Evolutionary conservation across 257 asterid genomes (phyloP).

Genomic region (Salvia rosmarinus): DNA sequence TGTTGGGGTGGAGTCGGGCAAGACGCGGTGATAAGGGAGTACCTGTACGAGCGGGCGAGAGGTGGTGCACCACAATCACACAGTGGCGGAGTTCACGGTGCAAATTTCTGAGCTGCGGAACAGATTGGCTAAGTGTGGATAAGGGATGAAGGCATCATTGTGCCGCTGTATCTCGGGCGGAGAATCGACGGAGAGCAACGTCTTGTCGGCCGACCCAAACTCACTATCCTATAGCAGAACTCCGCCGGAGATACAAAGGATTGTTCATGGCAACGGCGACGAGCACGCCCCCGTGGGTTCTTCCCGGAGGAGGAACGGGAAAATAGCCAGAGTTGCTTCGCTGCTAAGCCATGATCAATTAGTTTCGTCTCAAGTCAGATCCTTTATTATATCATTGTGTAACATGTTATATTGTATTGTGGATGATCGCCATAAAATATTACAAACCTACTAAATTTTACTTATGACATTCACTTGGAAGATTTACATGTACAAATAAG

Average conservation of each 20-base stretch:
- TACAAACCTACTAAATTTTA: too few relatives aligned
- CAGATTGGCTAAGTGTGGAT: conserved; percentile 44
- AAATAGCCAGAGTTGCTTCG: conserved; percentile 39
- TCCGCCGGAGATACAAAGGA: conserved; percentile 43
- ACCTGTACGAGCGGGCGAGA: conserved; percentile 44
- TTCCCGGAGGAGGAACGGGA: conserved; percentile 52
- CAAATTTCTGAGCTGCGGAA: conserved; percentile 49
- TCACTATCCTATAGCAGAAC: conserved; percentile 49
- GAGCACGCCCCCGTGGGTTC: conserved; percentile 49
- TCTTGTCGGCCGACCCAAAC: conserved; percentile 46
- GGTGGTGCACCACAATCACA: conserved; percentile 40
- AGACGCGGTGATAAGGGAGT: conserved; percentile 53
- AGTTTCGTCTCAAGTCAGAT: too few relatives aligned
- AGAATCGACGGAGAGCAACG: conserved; percentile 41
- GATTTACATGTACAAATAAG: too few relatives aligned
- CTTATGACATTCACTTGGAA: too few relatives aligned
- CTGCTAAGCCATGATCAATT: neutral
- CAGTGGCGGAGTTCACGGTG: conserved; percentile 46
- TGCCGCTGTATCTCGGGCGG: conserved; percentile 43
- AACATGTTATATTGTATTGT: too few relatives aligned
- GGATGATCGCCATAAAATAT: too few relatives aligned
- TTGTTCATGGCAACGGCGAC: conserved; percentile 40
- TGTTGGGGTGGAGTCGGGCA: conserved; percentile 57
- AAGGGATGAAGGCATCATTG: conserved; percentile 53
- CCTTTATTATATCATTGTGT: too few relatives aligned